Percentiles rank a stretch among this genome's conserved stretches.
Conservation (phyloP, 306 rosid genomes). For the Cicer judaicum region DNA sequence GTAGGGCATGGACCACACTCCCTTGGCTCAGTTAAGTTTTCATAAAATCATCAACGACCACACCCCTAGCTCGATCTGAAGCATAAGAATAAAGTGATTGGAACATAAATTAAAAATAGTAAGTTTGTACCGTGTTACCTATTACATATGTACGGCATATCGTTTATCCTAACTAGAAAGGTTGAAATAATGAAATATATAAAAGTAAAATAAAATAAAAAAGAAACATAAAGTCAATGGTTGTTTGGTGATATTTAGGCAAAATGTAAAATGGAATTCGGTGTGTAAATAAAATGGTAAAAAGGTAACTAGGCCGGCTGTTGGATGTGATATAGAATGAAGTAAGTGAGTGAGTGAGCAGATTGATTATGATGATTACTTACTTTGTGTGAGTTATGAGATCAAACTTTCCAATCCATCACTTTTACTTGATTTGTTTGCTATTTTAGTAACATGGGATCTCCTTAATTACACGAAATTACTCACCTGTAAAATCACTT, state of each 20-base stretch:
- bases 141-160: conserved; percentile 20
- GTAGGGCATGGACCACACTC: conserved; percentile 48
- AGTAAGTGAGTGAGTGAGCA: no score
- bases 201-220: background rate
- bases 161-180: conserved; percentile 30
- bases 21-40: conserved; percentile 24
- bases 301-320: conserved; percentile 39
- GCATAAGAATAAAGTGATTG: conserved; percentile 40
- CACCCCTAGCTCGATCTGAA: conserved; percentile 34
- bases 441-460: no score
- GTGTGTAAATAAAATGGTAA: conserved; percentile 23
- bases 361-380: no score
- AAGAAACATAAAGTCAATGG: conserved; percentile 40
- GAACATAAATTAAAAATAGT: conserved; percentile 20
- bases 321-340: no score
- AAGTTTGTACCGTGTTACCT: conserved; percentile 38
- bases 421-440: no score
- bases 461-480: no score
- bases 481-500: no score
- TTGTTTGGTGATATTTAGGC: conserved; percentile 33
- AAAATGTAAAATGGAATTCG: conserved; percentile 28
- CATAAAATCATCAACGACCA: conserved; percentile 37
- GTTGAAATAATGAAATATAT: conserved; percentile 7
- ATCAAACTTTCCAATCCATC: no score
- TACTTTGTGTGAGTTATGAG: no score